Evolutionary conservation across 495 filamentous ascomycete genomes (phyloP), one percentile per base, ranked within the genome.

Genomic region (Aspergillus panamensis): DNA sequence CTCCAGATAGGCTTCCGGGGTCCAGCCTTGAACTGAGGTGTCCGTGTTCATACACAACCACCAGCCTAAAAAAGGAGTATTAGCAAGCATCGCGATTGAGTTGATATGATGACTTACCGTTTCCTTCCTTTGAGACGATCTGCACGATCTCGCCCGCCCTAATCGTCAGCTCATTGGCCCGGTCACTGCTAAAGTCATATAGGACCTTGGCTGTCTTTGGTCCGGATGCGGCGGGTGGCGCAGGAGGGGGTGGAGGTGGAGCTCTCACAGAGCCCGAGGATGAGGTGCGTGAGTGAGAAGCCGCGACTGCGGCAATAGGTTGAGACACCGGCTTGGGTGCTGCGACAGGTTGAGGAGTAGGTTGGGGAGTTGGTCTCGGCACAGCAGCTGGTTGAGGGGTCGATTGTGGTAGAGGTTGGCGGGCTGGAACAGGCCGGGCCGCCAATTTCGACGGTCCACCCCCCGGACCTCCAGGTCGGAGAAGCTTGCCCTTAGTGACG

Each of bases 1-100:
- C 68, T 96, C 86, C 7, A 98, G 85, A 64, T 97, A 98, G 32
- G 92, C 88, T 20, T 92, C 89, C 0, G 94, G 94, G 0, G 92
- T 85, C 94, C 94, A 98, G 40, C 91, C 95, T 73, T 95, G 87
- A 17, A 81, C 81, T 7, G 74, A 76, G 3, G 77, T 72, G 57
- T 84, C 76, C 48, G 70, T 70, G 63, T 82, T 86, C 73, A 90
- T 92, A 52, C 86, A 93, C 39, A 96, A 79, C 92, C 92, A 97
- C 95, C 95, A 97, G 44, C 92, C 92, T 96, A 48, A 33, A 30
- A 50, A 33, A 42, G 29, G 3, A 43, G 33, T 9, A 39, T 16
- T 45, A 40, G 33, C 49, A 21, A 17, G 10, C 14, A 57, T 74
- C 87, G 16, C 5, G 10, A 5, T 1, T 1, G 6, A 21, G 17